Base-by-base conservation (phyloP, 2,329 filamentous ascomycete genomes). In the Neofusicoccum cordaticola region DNA sequence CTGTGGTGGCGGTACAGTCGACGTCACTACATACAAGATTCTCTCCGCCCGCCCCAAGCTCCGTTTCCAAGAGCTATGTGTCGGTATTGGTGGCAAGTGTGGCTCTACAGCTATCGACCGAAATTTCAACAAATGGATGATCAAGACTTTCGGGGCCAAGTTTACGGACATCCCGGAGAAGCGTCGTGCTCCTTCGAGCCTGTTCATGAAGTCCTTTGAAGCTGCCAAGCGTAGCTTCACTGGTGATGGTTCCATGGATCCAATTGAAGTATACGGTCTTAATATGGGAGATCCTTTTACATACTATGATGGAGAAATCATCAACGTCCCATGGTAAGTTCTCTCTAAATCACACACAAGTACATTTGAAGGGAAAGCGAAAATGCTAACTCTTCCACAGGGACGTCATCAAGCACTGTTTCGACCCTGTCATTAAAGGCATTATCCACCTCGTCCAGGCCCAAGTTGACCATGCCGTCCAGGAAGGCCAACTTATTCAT, bases 191-290 rank as follows among this genome's bases (percentile, higher is more conserved):
- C 74, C 74, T 12, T 22, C 22, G 22, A 75, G 73, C 47, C 34
- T 65, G 6, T 75, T 78, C 47, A 78, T 78, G 75, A 69, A 70
- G 17, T 66, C 68, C 2, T 78, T 77, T 44, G 76, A 79, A 51
- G 22, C 2, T 22, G 22, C 22, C 22, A 22, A 22, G 22, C 22
- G 22, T 22, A 22, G 22, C 22, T 22, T 22, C 22, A 22, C 22
- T 3, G 22, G 22, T 22, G 22, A 22, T 3, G 22, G 22, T 1
- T 22, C 22, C 22, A 22, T 22, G 22, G 22, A 22, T 22, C 22
- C 22, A 22, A 22, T 22, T 3, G 22, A 22, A 22, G 22, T 22
- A 22, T 22, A 22, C 22, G 22, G 22, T 22, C 22, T 22, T 22
- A 22, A 22, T 22, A 22, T 22, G 22, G 22, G 22, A 22, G 22